These are phyloP conservation scores for Plasmodium sp. DNA, from an alignment of 169 alveolate genomes.

Conservation along the genomic window DNA sequence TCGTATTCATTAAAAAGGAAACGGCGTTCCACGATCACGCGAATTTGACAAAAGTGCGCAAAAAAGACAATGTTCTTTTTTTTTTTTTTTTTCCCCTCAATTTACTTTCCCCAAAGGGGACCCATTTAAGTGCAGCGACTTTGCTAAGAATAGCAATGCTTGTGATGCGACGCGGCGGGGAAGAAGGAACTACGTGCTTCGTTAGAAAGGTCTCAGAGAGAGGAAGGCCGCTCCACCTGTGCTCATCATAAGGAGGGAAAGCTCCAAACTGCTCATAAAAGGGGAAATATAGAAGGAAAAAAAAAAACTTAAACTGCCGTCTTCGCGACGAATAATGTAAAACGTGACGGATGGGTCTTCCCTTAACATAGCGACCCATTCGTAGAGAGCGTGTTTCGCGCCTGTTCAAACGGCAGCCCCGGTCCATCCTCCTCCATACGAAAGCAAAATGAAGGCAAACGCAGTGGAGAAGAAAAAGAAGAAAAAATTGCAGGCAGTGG, in stretches of 20 bases:
- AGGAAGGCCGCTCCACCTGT: background rate
- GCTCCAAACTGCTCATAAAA: background rate
- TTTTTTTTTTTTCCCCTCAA: background rate
- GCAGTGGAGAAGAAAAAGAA: constrained; percentile 48
- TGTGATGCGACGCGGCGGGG: background rate
- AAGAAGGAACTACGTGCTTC: background rate
- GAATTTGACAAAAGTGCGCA: background rate
- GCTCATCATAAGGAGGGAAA: background rate
- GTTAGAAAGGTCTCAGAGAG: background rate
- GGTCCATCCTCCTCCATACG: background rate
- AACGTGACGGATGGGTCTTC: background rate
- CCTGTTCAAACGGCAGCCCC: background rate
- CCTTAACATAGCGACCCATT: background rate
- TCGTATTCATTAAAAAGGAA: background rate
- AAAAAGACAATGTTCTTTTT: background rate
- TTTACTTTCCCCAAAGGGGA: background rate
- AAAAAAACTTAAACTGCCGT: background rate
- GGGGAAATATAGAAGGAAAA: background rate
- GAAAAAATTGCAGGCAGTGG: constrained; percentile 20
- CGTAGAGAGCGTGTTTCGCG: background rate
- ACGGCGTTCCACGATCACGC: background rate
- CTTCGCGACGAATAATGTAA: background rate
- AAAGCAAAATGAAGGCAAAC: constrained; percentile 26
- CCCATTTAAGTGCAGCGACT: background rate
- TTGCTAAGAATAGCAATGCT: background rate